Evolutionary conservation across 305 asterid species (phyloP), one percentile per base, ranked within the genome.

Genomic region (Solanum hybrid): DNA sequence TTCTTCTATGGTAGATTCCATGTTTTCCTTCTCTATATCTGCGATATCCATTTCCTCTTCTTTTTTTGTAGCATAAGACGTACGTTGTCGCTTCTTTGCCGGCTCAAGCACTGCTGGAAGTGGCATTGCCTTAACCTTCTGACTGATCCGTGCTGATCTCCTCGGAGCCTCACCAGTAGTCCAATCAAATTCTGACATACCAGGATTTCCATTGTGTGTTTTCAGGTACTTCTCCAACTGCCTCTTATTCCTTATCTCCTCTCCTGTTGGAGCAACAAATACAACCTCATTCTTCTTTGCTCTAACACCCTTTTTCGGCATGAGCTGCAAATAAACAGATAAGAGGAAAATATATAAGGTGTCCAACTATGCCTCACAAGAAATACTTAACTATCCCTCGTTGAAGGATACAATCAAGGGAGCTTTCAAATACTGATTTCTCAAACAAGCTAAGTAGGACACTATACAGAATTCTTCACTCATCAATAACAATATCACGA

Each of bases 81-180:
- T 94, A 88, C 95, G 91, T 26, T 94, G 93, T 5, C 95, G 94
- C 88, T 96, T 97, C 69, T 78, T 93, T 22, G 95, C 93, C 15
- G 93, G 93, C 90, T 92, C 97, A 51, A 75, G 92, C 76, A 91
- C 99, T 88, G 91, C 91, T 4, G 96, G 88, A 2, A 93, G 95
- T 40, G 97, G 98, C 29, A 93, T 93, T 26, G 93, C 90, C 93
- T 95, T 96, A 36, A 82, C 94, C 93, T 94, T 96, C 92, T 92
- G 96, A 34, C 94, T 94, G 93, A 97, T 95, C 91, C 99, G 94
- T 31, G 98, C 95, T 5, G 99, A 97, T 88, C 99, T 94, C 88
- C 99, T 94, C 5, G 96, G 99, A 31, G 97, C 94, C 87, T 96
- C 99, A 32, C 98, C 98, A 2, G 97, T 94, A 87, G 95, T 93